Evolutionary conservation across 371 early-diverging fungal species (phyloP), one percentile per base, ranked within the genome.

Genomic region (Dipsacomyces acuminosporus): DNA sequence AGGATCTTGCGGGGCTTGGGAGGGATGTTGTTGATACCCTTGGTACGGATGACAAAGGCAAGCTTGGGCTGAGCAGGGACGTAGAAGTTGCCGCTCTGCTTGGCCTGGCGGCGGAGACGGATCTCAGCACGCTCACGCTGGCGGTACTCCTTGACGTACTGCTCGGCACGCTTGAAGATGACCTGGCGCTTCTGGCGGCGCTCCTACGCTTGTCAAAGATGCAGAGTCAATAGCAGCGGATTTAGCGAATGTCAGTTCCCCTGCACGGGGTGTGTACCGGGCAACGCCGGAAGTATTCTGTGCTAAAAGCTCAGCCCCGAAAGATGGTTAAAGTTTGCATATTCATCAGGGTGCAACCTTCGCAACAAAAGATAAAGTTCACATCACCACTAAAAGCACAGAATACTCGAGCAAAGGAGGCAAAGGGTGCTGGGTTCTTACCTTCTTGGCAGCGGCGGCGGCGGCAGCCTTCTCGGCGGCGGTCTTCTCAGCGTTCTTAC

Each of bases 1-100:
- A 99, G 87, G 58, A 97, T 94, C 90, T 99, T 99, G 78, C 96
- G 88, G 71, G 97, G 94, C 90, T 96, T 99, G 78, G 99, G 99
- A 47, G 99, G 85, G 64, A 98, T 88, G 84, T 96, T 94, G 89
- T 93, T 95, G 86, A 96, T 91, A 83, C 90, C 93, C 80, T 91
- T 90, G 76, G 91, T 90, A 78, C 90, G 94, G 80, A 97, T 82
- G 67, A 98, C 98, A 64, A 98, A 96, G 70, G 92, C 96, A 50
- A 98, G 86, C 86, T 96, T 95, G 78, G 94, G 85, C 83, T 97
- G 91, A 59, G 91, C 91, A 45, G 94, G 88, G 47, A 98, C 95
- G 77, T 91, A 97, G 86, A 87, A 96, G 83, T 85, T 85, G 61
- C 93, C 93, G 59, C 78, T 59, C 65, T 86, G 78, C 82, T 90